phyloP scores from a whole-genome alignment of 176 grass and related monocot species.

The Lolium perenne region DNA sequence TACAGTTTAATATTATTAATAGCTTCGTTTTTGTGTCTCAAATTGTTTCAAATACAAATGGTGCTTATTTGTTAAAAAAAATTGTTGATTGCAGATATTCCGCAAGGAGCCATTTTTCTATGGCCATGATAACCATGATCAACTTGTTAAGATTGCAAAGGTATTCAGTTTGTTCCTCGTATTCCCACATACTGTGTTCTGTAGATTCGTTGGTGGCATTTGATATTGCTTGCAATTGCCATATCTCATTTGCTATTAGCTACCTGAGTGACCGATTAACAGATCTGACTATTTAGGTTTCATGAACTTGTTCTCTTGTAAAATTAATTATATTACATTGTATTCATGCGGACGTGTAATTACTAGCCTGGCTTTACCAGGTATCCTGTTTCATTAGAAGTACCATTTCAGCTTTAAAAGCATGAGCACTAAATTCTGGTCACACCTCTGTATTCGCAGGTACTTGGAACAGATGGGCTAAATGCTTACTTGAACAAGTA shows the following conservation, averaged over 20 bases:
- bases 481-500: conserved; percentile 96
- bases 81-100: conserved; percentile 62
- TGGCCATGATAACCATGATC: conserved; percentile 83
- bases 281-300: neutral
- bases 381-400: neutral
- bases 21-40: neutral
- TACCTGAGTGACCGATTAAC: neutral
- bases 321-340: conserved; percentile 1
- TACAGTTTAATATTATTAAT: neutral
- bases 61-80: neutral
- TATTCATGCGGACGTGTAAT: neutral
- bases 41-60: neutral
- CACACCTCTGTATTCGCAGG: conserved; percentile 36
- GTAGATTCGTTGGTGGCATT: neutral
- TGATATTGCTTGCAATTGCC: conserved; percentile 12
- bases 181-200: neutral
- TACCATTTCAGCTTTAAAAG: neutral
- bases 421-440: neutral
- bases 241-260: neutral
- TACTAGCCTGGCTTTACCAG: neutral
- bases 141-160: conserved; percentile 87
- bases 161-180: conserved; percentile 35
- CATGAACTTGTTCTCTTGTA: neutral
- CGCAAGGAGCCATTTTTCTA: conserved; percentile 88
- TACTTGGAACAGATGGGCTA: conserved; percentile 87